phyloP scores from a whole-genome alignment of 1,284 basidiomycete genomes.

The Fistulinella cinereoalba region DNA sequence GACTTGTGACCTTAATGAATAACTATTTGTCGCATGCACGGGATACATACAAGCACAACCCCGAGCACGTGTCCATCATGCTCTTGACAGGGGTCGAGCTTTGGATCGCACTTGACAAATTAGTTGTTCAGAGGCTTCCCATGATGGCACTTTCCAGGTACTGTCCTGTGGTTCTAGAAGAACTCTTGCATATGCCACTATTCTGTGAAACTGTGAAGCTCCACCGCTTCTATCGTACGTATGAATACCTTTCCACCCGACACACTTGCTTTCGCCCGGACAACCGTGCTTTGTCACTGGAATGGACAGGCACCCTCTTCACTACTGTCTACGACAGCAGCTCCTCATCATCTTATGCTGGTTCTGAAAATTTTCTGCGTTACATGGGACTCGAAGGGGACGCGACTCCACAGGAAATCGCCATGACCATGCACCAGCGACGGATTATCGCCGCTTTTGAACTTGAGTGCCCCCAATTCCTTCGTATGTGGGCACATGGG shows the following conservation, averaged over 20 bases:
- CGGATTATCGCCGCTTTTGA: constrained; percentile 52
- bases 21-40: constrained; percentile 13
- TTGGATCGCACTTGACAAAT: constrained; percentile 44
- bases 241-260: constrained; percentile 8
- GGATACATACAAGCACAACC: constrained; percentile 30
- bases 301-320: neutral
- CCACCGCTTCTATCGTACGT: constrained; percentile 23
- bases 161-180: constrained; percentile 41
- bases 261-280: neutral
- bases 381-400: too few species aligned
- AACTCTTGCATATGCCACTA: constrained; percentile 39
- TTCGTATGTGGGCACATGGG: constrained; percentile 43
- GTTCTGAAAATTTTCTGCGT: too few species aligned
- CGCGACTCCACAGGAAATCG: too few species aligned
- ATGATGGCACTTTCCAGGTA: constrained; percentile 42
- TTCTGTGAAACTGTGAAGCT: constrained; percentile 32
- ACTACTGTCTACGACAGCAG: neutral
- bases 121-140: constrained; percentile 32
- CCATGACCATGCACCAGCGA: constrained; percentile 23
- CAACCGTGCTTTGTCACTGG: neutral
- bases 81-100: constrained; percentile 41
- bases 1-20: neutral
- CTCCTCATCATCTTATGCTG: too few species aligned
- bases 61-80: constrained; percentile 43
- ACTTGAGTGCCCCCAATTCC: constrained; percentile 37